Percentiles rank a stretch among this genome's conserved stretches.
These are phyloP conservation scores for Lachancea dasiensis DNA, from an alignment of 805 yeast species.

Conservation along the genomic window DNA sequence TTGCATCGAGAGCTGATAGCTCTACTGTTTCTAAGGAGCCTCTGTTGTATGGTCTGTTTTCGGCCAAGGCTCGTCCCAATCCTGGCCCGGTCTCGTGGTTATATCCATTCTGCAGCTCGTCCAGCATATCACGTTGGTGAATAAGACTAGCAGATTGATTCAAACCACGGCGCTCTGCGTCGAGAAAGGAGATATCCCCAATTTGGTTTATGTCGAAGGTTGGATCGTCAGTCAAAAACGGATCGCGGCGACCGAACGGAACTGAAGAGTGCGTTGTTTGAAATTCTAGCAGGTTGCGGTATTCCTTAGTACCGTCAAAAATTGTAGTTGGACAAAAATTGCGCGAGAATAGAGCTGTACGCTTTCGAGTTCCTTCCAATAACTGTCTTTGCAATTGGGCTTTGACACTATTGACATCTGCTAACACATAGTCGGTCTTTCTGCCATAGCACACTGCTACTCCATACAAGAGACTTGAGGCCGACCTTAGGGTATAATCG, in stretches of 20 bases:
- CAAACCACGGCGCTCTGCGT: not conserved
- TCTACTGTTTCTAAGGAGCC: slow-evolving; percentile 3
- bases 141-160: slow-evolving; percentile 3
- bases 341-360: not conserved
- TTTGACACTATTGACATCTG: slow-evolving; percentile 22
- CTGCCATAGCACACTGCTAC: slow-evolving; percentile 29
- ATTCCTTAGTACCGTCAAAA: slow-evolving; percentile 12
- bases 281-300: slow-evolving; percentile 8
- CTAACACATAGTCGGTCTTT: slow-evolving; percentile 29
- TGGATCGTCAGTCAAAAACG: slow-evolving; percentile 26
- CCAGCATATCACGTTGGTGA: slow-evolving; percentile 8
- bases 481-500: slow-evolving; percentile 24
- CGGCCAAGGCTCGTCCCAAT: too few relatives aligned
- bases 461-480: slow-evolving; percentile 29
- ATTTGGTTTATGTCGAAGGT: slow-evolving; percentile 22
- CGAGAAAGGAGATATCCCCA: slow-evolving; percentile 9
- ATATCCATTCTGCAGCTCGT: slow-evolving; percentile 8
- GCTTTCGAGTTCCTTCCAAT: slow-evolving; percentile 4
- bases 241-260: slow-evolving; percentile 3
- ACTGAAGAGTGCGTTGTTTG: slow-evolving; percentile 3
- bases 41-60: not conserved
- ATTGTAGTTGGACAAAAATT: slow-evolving; percentile 2
- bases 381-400: slow-evolving; percentile 20
- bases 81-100: slow-evolving; percentile 3
- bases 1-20: slow-evolving; percentile 21